Base-by-base conservation (phyloP, 106 monocot species). In the Amphibolis antarctica region DNA sequence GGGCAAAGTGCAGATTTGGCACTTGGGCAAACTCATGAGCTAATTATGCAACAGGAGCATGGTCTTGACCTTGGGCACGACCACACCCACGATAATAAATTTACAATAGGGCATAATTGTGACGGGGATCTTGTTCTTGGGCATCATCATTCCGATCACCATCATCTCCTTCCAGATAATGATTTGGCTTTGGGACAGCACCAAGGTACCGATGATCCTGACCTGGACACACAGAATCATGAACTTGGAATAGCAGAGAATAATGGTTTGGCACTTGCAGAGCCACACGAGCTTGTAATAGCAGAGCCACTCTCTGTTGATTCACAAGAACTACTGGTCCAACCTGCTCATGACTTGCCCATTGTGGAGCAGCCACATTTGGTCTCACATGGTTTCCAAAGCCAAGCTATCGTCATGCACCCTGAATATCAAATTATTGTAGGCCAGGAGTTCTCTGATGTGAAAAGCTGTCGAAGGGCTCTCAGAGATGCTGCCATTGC, bases 391-490 rank as follows among this genome's bases (percentile, higher is more conserved):
- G 67, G 79, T 1, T 58, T 94, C 18, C 94, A 96, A 55, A 71
- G 67, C 22, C 89, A 86, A 10, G 29, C 53, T 9, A 3, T 86
- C 15, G 42, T 74, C 12, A 50, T 81, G 19, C 83, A 47, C 47
- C 69, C 82, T 0, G 78, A 52, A 53, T 62, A 84, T 59, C 81
- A 89, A 65, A 84, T 96, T 5, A 23, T 54, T 12, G 81, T 96
- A 15, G 86, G 94, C 28, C 94, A 96, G 68, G 94, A 96, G 66
- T 96, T 84, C 42, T 68, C 89, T 11, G 94, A 96, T 66, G 94
- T 96, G 13, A 89, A 86, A 69, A 86, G 86, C 66, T 96, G 94
- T 56, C 81, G 94, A 10, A 62, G 94, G 56, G 94, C 94, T 12
- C 47, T 96, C 13, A 69, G 94, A 43, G 81, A 84, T 59, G 80